Conservation (phyloP, 805 yeast genomes). For the Kazachstania africana region DNA sequence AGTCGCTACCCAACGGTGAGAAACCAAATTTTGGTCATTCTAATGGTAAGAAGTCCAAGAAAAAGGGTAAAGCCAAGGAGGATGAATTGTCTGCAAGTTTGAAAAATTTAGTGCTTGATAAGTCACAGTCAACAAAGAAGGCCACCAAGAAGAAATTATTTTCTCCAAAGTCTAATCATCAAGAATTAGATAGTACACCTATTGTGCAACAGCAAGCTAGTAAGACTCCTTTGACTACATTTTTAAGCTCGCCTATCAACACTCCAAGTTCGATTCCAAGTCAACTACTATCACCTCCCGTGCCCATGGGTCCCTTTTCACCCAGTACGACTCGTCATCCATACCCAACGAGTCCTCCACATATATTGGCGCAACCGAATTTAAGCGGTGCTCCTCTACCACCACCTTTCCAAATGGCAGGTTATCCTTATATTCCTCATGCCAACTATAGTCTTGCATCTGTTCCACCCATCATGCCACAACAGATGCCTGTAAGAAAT, state of each 20-base stretch:
- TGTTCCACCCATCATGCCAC: background rate
- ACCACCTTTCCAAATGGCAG: constrained; percentile 1
- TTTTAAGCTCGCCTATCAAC: constrained; percentile 8
- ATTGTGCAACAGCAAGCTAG: background rate
- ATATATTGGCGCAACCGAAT: background rate
- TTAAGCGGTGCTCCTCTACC: background rate
- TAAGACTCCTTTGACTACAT: constrained; percentile 5
- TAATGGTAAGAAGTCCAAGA: background rate
- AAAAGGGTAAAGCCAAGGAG: background rate
- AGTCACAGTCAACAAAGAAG: too few relatives aligned
- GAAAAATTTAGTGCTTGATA: too few relatives aligned
- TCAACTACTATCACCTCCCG: background rate
- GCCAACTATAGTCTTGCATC: constrained; percentile 2
- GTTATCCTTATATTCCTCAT: constrained; percentile 4
- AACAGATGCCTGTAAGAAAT: background rate
- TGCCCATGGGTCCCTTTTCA: background rate
- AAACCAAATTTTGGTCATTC: constrained; percentile 22
- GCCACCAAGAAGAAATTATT: background rate
- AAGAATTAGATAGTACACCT: background rate
- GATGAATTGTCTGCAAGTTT: background rate
- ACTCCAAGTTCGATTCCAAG: constrained; percentile 7
- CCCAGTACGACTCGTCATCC: background rate
- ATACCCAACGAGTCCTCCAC: background rate
- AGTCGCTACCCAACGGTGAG: constrained; percentile 23
- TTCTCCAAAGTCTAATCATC: background rate